Percentiles rank a stretch among this genome's conserved stretches.
Evolutionary conservation across 2,329 filamentous ascomycete genomes (phyloP).

Genomic region (Fusarium sterilihyphosum): DNA sequence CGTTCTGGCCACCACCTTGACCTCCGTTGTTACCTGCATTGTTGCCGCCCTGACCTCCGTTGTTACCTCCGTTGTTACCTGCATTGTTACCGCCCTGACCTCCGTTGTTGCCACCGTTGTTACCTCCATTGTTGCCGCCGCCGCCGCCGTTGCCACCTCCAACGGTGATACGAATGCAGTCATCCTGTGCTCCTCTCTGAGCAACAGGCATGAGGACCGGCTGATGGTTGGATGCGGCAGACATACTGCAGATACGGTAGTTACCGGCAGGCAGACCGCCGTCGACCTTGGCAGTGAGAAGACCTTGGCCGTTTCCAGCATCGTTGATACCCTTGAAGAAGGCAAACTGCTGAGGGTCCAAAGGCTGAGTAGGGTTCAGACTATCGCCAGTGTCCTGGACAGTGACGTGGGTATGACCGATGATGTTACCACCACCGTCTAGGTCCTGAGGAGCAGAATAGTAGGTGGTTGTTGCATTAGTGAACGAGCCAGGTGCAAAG

Average conservation of each 20-base stretch:
- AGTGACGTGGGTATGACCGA: slow-evolving; percentile 69
- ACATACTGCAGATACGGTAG: slow-evolving; percentile 74
- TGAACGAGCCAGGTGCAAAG: slow-evolving; percentile 67
- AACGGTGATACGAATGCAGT: slow-evolving; percentile 71
- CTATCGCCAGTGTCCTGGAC: slow-evolving; percentile 64
- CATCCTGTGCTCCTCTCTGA: slow-evolving; percentile 73
- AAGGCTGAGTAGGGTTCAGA: slow-evolving; percentile 61
- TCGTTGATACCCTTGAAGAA: slow-evolving; percentile 77
- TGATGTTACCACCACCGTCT: slow-evolving; percentile 58
- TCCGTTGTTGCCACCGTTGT: slow-evolving; percentile 13
- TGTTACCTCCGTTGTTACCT: background rate
- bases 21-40: background rate
- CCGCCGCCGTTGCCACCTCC: slow-evolving; percentile 41
- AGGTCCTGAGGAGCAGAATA: slow-evolving; percentile 68
- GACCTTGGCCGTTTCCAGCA: slow-evolving; percentile 64
- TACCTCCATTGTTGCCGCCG: slow-evolving; percentile 18
- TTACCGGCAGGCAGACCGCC: slow-evolving; percentile 69
- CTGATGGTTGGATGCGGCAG: slow-evolving; percentile 71
- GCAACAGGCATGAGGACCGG: slow-evolving; percentile 73
- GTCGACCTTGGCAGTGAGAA: slow-evolving; percentile 62
- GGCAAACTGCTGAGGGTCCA: slow-evolving; percentile 63
- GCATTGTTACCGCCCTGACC: background rate
- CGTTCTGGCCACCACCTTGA: background rate
- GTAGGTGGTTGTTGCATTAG: slow-evolving; percentile 68
- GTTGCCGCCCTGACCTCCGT: background rate